Evolutionary conservation across 225 moss, liverwort and hornwort genomes (phyloP), one percentile per base, ranked within the genome.

Genomic region (Marchantia paleacea): DNA sequence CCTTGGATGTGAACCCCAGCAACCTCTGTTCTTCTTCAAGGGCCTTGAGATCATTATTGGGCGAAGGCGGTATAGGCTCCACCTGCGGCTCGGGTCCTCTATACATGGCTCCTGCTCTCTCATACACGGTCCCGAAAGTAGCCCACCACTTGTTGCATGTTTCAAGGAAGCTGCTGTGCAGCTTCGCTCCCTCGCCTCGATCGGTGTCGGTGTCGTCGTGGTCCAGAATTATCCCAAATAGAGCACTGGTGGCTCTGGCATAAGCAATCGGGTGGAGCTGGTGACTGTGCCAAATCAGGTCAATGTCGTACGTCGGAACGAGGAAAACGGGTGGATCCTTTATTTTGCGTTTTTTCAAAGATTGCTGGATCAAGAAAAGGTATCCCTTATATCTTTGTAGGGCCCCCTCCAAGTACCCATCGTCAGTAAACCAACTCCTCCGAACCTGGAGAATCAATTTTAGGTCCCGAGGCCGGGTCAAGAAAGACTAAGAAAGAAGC

Each of bases 101-200:
- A 78, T 90, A 91, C 89, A 91, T 89, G 73, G 85, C 88, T 54
- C 94, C 92, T 76, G 92, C 94, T 58, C 91, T 91, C 60, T 90
- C 86, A 62, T 94, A 94, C 52, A 94, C 79, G 52, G 65, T 84
- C 80, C 92, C 94, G 85, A 85, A 94, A 30, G 69, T 84, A 67
- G 82, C 83, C 85, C 91, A 87, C 94, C 94, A 92, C n/a, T 90
- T 81, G 50, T 88, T 80, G 82, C 92, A 92, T 24, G 89, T 90
- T 79, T 91, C 89, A 64, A 82, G 85, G 78, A 92, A 94, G 54
- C 92, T 90, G 77, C 85, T 91, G 66, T 91, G 82, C 48, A 94
- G 86, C 85, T 92, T 94, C 74, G 88, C 84, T 55, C 93, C 94
- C 31, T 13, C 69, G 78, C 87, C 86, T 74, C 93, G 90, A 85